A percentile compares a stretch with the other conserved stretches of the same genome.
Evolutionary conservation across 2,329 filamentous ascomycete genomes (phyloP).

Genomic region (Cercospora zeina): DNA sequence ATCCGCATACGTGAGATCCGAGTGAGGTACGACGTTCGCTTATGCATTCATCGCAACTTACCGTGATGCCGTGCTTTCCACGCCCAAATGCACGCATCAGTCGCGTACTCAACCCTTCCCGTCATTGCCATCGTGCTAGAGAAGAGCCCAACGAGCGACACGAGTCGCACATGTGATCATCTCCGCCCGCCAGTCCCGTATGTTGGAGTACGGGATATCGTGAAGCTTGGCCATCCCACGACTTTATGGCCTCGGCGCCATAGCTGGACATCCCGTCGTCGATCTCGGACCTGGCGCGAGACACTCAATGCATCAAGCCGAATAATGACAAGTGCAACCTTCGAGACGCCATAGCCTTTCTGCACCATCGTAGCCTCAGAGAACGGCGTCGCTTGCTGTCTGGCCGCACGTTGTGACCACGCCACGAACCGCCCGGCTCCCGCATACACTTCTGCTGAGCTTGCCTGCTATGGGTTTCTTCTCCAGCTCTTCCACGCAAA

Average conservation of each 20-base stretch:
- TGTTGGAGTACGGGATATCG: neutral
- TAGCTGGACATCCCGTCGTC: neutral
- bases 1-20: constrained; percentile 8
- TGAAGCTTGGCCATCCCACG: constrained; percentile 1
- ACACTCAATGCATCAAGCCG: neutral
- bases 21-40: constrained; percentile 2
- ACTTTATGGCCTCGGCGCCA: constrained; percentile 5
- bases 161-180: neutral
- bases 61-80: constrained; percentile 7
- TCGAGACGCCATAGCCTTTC: neutral
- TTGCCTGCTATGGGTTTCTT: constrained; percentile 41
- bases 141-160: neutral
- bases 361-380: neutral
- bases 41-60: neutral
- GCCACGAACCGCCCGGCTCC: neutral
- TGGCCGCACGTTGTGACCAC: neutral
- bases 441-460: neutral
- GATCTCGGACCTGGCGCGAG: constrained; percentile 1
- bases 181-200: neutral
- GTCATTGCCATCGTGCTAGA: neutral
- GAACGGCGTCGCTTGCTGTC: neutral
- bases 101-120: too few species aligned
- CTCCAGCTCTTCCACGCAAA: constrained; percentile 31
- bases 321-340: neutral
- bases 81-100: too few species aligned